Conservation (phyloP, 2,329 filamentous ascomycete genomes). For the Aspergillus ibericus region DNA sequence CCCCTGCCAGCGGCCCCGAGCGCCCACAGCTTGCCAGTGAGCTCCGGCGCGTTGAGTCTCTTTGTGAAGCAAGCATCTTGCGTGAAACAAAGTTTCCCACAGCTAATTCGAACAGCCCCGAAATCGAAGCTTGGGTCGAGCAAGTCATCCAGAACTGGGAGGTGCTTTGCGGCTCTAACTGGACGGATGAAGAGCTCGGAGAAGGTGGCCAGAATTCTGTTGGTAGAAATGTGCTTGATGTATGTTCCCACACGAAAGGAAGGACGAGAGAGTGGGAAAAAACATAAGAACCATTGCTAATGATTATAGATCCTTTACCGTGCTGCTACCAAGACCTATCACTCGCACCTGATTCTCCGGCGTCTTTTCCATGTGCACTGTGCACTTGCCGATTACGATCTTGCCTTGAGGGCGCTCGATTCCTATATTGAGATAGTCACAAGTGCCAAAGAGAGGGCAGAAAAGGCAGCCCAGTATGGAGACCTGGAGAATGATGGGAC, state of each 20-base stretch:
- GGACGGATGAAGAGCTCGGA: constrained; percentile 78
- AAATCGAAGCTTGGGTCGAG: constrained; percentile 80
- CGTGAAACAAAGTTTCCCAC: constrained; percentile 80
- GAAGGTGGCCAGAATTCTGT: constrained; percentile 75
- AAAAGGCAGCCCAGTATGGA: constrained; percentile 64
- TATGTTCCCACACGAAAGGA: constrained; percentile 30
- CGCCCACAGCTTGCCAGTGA: constrained; percentile 70
- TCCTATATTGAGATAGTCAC: constrained; percentile 88
- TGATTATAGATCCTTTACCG: constrained; percentile 71
- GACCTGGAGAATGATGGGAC: constrained; percentile 78
- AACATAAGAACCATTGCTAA: constrained; percentile 13
- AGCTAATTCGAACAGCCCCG: constrained; percentile 73
- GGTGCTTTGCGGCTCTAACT: constrained; percentile 73
- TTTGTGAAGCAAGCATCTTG: constrained; percentile 77
- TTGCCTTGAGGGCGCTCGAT: constrained; percentile 87
- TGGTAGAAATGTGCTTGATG: constrained; percentile 73
- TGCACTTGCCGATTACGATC: constrained; percentile 83
- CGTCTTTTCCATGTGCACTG: constrained; percentile 86
- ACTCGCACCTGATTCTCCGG: constrained; percentile 85
- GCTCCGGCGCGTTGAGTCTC: constrained; percentile 72
- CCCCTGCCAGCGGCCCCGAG: constrained; percentile 40
- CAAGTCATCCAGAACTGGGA: constrained; percentile 83
- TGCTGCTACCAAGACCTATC: constrained; percentile 88
- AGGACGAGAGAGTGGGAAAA: background rate
- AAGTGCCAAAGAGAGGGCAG: constrained; percentile 77